Evolutionary conservation across 2,329 filamentous ascomycete species (phyloP).

Genomic region (Penicillium palitans): DNA sequence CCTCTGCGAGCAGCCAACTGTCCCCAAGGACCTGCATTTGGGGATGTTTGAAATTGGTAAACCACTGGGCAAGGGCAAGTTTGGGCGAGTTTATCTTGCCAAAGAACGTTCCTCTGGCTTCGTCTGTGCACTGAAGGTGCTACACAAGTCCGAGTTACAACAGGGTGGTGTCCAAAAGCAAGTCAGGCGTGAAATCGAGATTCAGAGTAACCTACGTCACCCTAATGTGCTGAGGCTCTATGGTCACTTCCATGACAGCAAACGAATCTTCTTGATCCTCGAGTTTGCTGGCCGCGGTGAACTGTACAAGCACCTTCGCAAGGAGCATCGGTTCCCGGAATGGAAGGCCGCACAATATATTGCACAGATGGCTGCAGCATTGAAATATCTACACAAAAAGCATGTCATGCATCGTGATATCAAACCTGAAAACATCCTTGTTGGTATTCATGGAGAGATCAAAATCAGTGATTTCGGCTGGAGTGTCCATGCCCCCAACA

Average conservation of each 20-base stretch:
- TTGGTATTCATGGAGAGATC: constrained; percentile 95
- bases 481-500: constrained; percentile 97
- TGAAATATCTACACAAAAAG: constrained; percentile 91
- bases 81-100: constrained; percentile 81
- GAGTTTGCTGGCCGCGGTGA: constrained; percentile 85
- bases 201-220: constrained; percentile 82
- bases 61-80: constrained; percentile 83
- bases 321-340: constrained; percentile 77
- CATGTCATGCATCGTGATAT: constrained; percentile 97
- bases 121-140: constrained; percentile 81
- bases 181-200: constrained; percentile 83
- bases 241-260: constrained; percentile 86
- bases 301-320: constrained; percentile 81
- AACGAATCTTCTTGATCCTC: constrained; percentile 82
- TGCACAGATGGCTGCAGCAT: constrained; percentile 84
- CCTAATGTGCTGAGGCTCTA: constrained; percentile 82
- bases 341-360: constrained; percentile 86
- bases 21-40: constrained; percentile 68
- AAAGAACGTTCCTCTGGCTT: constrained; percentile 77
- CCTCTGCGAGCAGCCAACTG: constrained; percentile 58
- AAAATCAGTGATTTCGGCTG: constrained; percentile 99
- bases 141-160: constrained; percentile 80
- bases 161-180: constrained; percentile 83
- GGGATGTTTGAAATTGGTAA: constrained; percentile 94
- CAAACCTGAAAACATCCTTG: constrained; percentile 95